Evolutionary conservation across 306 rosid genomes (phyloP).

Genomic region (Malus sylvestris): DNA sequence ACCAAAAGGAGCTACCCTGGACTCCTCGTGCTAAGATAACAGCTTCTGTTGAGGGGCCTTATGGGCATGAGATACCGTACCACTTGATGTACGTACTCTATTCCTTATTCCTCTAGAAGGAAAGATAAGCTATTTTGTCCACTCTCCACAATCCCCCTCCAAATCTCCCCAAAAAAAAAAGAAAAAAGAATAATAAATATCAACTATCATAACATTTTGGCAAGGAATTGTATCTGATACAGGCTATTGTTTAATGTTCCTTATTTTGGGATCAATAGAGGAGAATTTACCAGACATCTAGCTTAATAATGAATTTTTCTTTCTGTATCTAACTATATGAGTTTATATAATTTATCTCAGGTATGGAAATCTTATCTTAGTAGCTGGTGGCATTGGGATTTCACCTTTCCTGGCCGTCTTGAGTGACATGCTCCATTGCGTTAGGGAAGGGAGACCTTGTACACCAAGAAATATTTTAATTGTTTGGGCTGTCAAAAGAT

Average conservation of each 20-base stretch:
- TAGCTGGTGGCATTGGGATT: slow-evolving; percentile 96
- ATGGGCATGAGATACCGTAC: slow-evolving; percentile 85
- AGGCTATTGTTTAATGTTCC: background rate
- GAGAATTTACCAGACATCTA: background rate
- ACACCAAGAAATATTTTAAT: slow-evolving; percentile 50
- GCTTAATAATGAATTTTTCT: background rate
- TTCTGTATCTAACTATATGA: slow-evolving; percentile 7
- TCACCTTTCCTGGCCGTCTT: slow-evolving; percentile 88
- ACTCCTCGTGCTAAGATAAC: slow-evolving; percentile 30
- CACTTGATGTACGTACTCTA: slow-evolving; percentile 57
- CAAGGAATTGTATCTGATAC: no score
- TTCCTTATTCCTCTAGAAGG: background rate
- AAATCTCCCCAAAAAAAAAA: no score
- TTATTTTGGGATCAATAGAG: background rate
- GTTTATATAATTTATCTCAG: slow-evolving; percentile 33
- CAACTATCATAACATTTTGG: no score
- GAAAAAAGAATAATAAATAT: no score
- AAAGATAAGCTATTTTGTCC: no score
- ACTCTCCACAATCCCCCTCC: no score
- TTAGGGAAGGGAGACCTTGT: slow-evolving; percentile 65
- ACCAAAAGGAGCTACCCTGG: slow-evolving; percentile 18
- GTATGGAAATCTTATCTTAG: slow-evolving; percentile 79
- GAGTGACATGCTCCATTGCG: slow-evolving; percentile 78
- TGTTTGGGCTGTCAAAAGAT: slow-evolving; percentile 82
- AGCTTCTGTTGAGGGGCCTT: slow-evolving; percentile 90